Evolutionary conservation across 1,139 yeast genomes (phyloP).

Genomic region (Pneumocystis murina): DNA sequence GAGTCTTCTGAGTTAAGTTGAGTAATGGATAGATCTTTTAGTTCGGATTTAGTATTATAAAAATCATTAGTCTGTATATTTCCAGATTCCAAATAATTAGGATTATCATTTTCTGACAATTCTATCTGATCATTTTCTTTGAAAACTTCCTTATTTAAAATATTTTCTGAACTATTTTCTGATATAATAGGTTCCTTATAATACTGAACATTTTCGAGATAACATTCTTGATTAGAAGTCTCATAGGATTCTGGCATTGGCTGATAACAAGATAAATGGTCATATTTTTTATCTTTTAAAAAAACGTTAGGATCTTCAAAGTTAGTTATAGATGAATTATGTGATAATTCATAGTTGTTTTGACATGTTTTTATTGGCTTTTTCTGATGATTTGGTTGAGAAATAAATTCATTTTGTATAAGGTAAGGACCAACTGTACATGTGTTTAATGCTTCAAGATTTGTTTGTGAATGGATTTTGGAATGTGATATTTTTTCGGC

Average conservation of each 20-base stretch:
- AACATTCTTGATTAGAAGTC: neutral
- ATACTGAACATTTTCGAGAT: neutral
- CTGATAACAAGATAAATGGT: neutral
- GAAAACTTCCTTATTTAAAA: neutral
- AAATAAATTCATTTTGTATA: neutral
- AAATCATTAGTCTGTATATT: neutral
- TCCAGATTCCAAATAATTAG: neutral
- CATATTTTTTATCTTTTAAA: neutral
- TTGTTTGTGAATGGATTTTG: conserved; percentile 11
- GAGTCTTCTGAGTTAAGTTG: neutral
- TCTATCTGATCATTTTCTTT: neutral
- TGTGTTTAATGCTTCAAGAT: neutral
- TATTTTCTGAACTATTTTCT: neutral
- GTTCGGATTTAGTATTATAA: neutral
- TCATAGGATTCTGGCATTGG: neutral
- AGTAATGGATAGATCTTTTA: neutral
- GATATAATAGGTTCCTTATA: neutral
- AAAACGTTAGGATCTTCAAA: neutral
- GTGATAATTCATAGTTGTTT: neutral
- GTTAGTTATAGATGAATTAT: neutral
- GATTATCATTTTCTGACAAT: neutral
- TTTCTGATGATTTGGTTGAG: neutral
- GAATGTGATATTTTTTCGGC: conserved; percentile 20
- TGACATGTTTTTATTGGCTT: neutral
- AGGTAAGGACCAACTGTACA: neutral